phyloP scores from a whole-genome alignment of 768 basidiomycete genomes.

The Termitomyces sp. region DNA sequence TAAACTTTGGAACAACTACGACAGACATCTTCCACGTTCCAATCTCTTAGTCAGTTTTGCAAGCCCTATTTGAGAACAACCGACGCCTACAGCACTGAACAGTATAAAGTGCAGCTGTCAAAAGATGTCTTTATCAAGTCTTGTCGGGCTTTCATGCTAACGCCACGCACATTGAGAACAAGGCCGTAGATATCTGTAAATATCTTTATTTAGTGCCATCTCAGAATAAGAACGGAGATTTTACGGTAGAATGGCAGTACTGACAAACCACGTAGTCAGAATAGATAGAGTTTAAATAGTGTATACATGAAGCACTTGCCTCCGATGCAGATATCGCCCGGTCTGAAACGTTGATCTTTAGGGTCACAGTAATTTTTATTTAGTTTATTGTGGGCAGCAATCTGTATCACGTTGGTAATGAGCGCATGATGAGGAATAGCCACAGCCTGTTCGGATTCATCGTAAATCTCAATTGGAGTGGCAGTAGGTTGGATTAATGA shows the following conservation, averaged over 20 bases:
- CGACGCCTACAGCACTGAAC: slow-evolving; percentile 46
- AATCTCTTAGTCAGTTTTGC: background rate
- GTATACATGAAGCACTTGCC: slow-evolving; percentile 35
- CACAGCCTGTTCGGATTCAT: slow-evolving; percentile 40
- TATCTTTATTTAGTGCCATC: background rate
- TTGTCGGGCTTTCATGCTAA: background rate
- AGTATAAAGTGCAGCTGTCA: slow-evolving; percentile 53
- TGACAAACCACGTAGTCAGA: slow-evolving; percentile 18
- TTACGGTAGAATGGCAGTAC: slow-evolving; percentile 63
- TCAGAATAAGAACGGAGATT: slow-evolving; percentile 15
- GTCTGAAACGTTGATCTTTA: slow-evolving; percentile 49
- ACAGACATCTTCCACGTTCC: slow-evolving; percentile 37
- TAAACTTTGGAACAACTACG: slow-evolving; percentile 62
- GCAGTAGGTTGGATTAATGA: slow-evolving; percentile 13
- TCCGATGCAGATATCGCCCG: slow-evolving; percentile 59
- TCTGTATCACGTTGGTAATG: slow-evolving; percentile 61
- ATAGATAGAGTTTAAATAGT: background rate
- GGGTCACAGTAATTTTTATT: slow-evolving; percentile 40
- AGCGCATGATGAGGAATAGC: slow-evolving; percentile 57
- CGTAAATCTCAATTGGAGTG: background rate
- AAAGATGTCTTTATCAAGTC: background rate
- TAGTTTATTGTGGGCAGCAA: slow-evolving; percentile 50
- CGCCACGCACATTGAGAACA: slow-evolving; percentile 46
- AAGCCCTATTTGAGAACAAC: background rate
- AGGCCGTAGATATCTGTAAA: slow-evolving; percentile 61